phyloP scores from a whole-genome alignment of 2,329 filamentous ascomycete genomes.

The Aspergillus ibericus region DNA sequence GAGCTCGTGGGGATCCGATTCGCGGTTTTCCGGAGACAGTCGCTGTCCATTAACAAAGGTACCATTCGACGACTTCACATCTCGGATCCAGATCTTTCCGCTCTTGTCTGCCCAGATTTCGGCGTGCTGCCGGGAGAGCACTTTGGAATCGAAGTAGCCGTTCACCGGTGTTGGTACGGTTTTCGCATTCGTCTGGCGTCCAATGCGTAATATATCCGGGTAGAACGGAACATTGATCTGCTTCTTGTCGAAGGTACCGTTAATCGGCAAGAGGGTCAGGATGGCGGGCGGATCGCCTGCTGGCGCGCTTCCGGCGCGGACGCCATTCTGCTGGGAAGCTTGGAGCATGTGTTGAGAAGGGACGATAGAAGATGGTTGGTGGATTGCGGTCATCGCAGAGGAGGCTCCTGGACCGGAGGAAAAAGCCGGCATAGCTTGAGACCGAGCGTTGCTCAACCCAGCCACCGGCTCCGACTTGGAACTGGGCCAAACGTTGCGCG shows the following conservation, averaged over 20 bases:
- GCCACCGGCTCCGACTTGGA: constrained; percentile 66
- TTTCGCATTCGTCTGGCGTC: constrained; percentile 95
- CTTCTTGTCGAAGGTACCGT: constrained; percentile 95
- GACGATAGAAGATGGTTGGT: constrained; percentile 62
- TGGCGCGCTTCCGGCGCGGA: constrained; percentile 45
- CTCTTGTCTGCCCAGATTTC: constrained; percentile 86
- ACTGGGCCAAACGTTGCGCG: constrained; percentile 61
- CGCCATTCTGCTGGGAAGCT: constrained; percentile 61
- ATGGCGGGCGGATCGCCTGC: constrained; percentile 68
- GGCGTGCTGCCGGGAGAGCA: constrained; percentile 91
- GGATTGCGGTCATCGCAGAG: constrained; percentile 63
- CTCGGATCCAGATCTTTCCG: constrained; percentile 92
- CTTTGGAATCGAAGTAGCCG: constrained; percentile 97
- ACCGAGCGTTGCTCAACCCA: constrained; percentile 61
- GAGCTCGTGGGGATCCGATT: constrained; percentile 92
- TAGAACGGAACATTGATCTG: constrained; percentile 90
- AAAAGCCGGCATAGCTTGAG: constrained; percentile 61
- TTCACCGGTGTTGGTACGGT: constrained; percentile 88
- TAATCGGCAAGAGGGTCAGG: constrained; percentile 83
- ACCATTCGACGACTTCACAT: constrained; percentile 97
- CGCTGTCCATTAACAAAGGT: constrained; percentile 95
- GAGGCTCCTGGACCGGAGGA: constrained; percentile 60
- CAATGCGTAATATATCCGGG: constrained; percentile 92
- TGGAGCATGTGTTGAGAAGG: constrained; percentile 70
- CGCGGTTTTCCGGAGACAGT: constrained; percentile 88